phyloP scores from a whole-genome alignment of 208 protist species.

The Leishmania major region DNA sequence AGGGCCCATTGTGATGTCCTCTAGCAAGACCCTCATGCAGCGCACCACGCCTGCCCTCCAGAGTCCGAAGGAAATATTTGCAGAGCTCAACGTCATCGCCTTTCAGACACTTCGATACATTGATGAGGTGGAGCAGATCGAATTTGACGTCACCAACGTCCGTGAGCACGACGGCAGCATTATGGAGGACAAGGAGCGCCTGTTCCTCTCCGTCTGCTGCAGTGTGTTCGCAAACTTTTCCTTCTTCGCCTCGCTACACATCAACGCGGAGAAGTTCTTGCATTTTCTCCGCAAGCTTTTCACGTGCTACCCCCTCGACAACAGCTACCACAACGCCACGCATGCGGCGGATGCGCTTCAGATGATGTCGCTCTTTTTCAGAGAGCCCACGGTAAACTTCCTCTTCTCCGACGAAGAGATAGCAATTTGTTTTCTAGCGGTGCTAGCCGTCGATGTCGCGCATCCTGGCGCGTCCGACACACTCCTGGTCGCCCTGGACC shows the following conservation, averaged over 20 bases:
- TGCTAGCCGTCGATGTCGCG: conserved; percentile 71
- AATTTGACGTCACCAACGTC: conserved; percentile 74
- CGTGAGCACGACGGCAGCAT: conserved; percentile 72
- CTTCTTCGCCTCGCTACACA: conserved; percentile 53
- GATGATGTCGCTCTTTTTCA: conserved; percentile 83
- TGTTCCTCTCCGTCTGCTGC: conserved; percentile 83
- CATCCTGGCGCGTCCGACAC: conserved; percentile 83
- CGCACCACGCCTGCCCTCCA: conserved; percentile 52
- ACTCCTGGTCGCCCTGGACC: conserved; percentile 68
- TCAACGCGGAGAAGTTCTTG: conserved; percentile 63
- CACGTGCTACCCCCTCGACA: conserved; percentile 56
- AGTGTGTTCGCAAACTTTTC: conserved; percentile 87
- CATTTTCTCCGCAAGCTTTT: conserved; percentile 68
- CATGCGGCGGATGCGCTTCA: conserved; percentile 87
- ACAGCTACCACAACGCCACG: conserved; percentile 79
- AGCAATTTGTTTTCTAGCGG: conserved; percentile 74
- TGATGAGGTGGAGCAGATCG: conserved; percentile 75
- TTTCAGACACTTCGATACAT: conserved; percentile 79
- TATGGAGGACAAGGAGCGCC: conserved; percentile 73
- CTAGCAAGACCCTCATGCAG: conserved; percentile 12
- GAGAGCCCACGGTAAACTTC: conserved; percentile 65
- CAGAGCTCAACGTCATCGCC: conserved; percentile 66
- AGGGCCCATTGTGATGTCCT: conserved; percentile 8
- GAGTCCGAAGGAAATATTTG: conserved; percentile 67
- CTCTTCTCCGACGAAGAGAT: conserved; percentile 89